Evolutionary conservation across 2,329 filamentous ascomycete species (phyloP), one percentile per base, ranked within the genome.

Genomic region (Penicillium sp.): DNA sequence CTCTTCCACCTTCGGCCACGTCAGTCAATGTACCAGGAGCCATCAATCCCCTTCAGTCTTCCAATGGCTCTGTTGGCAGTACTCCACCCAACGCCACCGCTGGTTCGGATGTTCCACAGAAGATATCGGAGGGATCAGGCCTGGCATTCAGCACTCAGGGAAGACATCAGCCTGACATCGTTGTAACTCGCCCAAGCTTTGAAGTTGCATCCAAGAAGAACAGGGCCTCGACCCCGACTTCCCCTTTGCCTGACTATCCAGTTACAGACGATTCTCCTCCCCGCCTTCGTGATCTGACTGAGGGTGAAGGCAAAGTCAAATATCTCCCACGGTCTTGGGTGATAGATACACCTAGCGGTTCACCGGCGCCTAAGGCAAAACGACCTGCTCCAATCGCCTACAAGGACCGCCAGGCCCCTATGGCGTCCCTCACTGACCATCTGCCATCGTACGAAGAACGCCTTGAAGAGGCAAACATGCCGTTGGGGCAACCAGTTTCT

Each of bases 361-460:
- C 20, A 9, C 20, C 38, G 3, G 11, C 23, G 4, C 8, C 17
- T 16, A 18, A 23, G 9, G 9, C 5, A 1, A 27, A 36, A 20
- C 17, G 15, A 3, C 6, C 19, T 19, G 4, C 18, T 8, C 19
- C 18, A 5, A 32, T 30, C 26, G 16, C n/a, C n/a, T 35, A 29
- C 19, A 18, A 6, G 2, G 29, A 27, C 9, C 10, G 19, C 9
- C 26, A 42, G 4, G 2, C 21, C 11, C 23, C 21, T 6, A n/a
- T 28, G 8, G 18, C 10, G 3, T 27, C 33, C 4, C 13, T 28
- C 9, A 8, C 33, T 5, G 19, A 34, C 14, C 31, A 31, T 9
- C 21, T 50, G 10, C 37, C 45, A 2, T 39, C 45, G 1, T 37
- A 46, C n/a, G 35, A 34, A 8, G 45, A 50, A 26, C 45, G 46